phyloP scores from a whole-genome alignment of 2,329 filamentous ascomycete species.

The Cladosporium sp. region DNA sequence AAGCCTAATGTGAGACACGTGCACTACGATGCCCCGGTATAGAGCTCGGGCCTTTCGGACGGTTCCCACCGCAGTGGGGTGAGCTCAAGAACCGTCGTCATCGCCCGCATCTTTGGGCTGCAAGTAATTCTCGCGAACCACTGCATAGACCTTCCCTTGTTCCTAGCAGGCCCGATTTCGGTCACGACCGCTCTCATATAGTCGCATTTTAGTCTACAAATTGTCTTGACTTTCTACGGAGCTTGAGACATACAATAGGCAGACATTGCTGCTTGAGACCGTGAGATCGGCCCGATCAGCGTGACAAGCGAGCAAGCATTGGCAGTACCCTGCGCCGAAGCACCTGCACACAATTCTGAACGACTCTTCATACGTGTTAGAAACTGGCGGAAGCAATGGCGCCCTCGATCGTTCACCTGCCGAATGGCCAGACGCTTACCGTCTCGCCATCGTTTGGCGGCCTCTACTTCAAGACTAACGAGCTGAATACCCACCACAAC shows the following conservation, averaged over 20 bases:
- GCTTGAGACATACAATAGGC: not conserved
- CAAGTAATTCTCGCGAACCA: not conserved
- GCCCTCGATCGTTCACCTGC: constrained; percentile 59
- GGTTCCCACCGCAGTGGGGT: not conserved
- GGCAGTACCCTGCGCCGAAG: not conserved
- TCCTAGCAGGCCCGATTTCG: not conserved
- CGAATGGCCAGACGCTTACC: constrained; percentile 80
- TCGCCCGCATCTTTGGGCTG: not conserved
- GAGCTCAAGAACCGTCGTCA: not conserved
- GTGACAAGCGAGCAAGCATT: constrained; percentile 4
- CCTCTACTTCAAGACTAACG: constrained; percentile 79
- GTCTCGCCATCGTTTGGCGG: constrained; percentile 88
- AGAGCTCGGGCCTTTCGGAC: not conserved
- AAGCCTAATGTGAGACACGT: too few species aligned
- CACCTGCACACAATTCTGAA: not conserved
- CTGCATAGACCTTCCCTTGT: not conserved
- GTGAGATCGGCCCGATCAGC: not conserved
- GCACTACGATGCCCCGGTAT: too few species aligned
- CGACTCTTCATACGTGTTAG: not conserved
- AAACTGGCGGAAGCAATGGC: not conserved
- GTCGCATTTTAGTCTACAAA: not conserved
- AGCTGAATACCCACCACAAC: constrained; percentile 63
- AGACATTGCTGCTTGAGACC: not conserved
- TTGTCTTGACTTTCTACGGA: not conserved
- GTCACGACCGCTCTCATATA: not conserved